phyloP scores from a whole-genome alignment of 106 monocot species.

The Allium fistulosum region DNA sequence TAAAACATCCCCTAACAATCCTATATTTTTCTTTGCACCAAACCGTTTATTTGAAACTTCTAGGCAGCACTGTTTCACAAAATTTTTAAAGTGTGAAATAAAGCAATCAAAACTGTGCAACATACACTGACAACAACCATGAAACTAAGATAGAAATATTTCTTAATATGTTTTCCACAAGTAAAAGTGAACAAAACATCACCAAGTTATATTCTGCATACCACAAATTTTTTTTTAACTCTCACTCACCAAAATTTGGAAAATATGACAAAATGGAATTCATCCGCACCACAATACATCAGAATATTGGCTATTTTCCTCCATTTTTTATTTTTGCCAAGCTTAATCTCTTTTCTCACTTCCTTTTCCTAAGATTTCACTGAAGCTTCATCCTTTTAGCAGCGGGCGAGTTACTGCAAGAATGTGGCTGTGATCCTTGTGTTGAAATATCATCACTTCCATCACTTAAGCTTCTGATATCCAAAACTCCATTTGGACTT shows the following conservation, averaged over 20 bases:
- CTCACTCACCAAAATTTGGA: constrained; percentile 1
- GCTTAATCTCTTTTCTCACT: neutral
- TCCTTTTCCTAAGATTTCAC: neutral
- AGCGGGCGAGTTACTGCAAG: constrained; percentile 5
- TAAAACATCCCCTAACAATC: no score
- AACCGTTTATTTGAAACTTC: no score
- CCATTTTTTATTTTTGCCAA: neutral
- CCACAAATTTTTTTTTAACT: neutral
- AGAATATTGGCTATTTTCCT: neutral
- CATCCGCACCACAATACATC: neutral
- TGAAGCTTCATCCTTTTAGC: constrained; percentile 6
- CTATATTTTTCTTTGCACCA: no score
- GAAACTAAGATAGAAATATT: neutral
- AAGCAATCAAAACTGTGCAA: no score
- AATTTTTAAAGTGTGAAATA: no score
- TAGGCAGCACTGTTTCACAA: no score
- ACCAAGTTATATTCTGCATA: neutral
- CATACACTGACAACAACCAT: neutral
- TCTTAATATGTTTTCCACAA: constrained; percentile 1
- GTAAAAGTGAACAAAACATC: neutral
- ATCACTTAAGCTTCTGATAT: constrained; percentile 44
- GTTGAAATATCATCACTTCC: constrained; percentile 38
- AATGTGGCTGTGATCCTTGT: constrained; percentile 27
- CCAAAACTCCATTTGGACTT: constrained; percentile 62
- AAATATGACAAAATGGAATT: neutral